Evolutionary conservation across 176 grass and related monocot species (phyloP).

Genomic region (Avena insularis): DNA sequence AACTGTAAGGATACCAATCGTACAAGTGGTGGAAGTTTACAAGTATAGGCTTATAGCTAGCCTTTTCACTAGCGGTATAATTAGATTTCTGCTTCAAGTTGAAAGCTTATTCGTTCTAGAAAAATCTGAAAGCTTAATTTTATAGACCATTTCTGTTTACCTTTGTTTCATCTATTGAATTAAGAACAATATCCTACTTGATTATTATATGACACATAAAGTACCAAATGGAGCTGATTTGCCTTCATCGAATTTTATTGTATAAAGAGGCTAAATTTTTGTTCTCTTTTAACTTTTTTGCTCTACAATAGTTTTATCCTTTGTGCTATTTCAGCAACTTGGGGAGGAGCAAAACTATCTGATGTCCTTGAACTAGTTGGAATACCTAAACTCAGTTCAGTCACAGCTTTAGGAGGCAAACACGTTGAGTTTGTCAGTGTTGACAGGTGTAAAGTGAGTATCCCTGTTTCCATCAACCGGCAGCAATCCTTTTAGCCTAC

Average conservation of each 20-base stretch:
- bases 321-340: constrained; percentile 65
- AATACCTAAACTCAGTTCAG: constrained; percentile 66
- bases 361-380: constrained; percentile 82
- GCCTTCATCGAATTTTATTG: neutral
- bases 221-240: neutral
- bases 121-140: constrained; percentile 25
- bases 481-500: neutral
- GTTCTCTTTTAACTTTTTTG: constrained; percentile 1
- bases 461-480: constrained; percentile 18
- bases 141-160: neutral
- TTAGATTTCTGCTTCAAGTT: constrained; percentile 12
- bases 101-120: constrained; percentile 14
- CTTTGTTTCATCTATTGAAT: neutral
- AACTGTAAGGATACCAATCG: neutral
- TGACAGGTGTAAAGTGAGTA: constrained; percentile 89
- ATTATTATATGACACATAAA: constrained; percentile 30
- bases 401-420: constrained; percentile 82
- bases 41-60: neutral
- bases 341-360: constrained; percentile 88
- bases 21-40: constrained; percentile 16
- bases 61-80: neutral
- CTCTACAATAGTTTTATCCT: constrained; percentile 25
- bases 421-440: constrained; percentile 89
- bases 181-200: neutral
- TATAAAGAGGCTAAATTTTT: neutral